A percentile compares a stretch with the other conserved stretches of the same genome.
Conservation (phyloP, 1,284 basidiomycete species). For the Cyathus pygmaeus region DNA sequence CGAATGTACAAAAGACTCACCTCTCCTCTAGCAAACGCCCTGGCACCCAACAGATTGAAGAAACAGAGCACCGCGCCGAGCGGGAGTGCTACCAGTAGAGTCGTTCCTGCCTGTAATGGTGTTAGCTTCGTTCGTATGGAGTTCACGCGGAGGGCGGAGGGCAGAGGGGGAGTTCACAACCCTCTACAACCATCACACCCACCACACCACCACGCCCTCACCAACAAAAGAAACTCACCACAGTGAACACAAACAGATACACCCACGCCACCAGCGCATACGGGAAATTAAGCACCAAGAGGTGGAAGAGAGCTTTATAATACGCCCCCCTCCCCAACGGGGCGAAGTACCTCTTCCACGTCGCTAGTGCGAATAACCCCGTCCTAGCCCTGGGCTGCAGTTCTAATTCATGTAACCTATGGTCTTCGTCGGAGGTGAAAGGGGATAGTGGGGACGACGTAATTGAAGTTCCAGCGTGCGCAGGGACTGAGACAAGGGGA, state of each 20-base stretch:
- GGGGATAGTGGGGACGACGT: not conserved
- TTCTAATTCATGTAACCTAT: not conserved
- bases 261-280: constrained; percentile 77
- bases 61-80: constrained; percentile 82
- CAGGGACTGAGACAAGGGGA: no score
- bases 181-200: no score
- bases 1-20: no score
- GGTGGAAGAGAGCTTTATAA: constrained; percentile 71
- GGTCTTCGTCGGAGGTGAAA: not conserved
- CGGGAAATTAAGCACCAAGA: constrained; percentile 78
- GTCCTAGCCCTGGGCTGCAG: no score
- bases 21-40: constrained; percentile 75
- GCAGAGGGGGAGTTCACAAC: no score
- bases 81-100: constrained; percentile 77
- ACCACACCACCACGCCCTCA: no score
- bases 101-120: constrained; percentile 70
- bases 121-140: no score
- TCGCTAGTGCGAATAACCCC: constrained; percentile 12
- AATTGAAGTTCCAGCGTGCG: not conserved
- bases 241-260: constrained; percentile 79
- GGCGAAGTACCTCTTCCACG: constrained; percentile 68
- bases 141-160: no score
- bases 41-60: constrained; percentile 75
- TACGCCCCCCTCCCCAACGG: constrained; percentile 66
- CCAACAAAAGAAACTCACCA: constrained; percentile 57